Evolutionary conservation across 1,284 basidiomycete genomes (phyloP), one percentile per base, ranked within the genome.

Genomic region (Bjerkandera adusta): DNA sequence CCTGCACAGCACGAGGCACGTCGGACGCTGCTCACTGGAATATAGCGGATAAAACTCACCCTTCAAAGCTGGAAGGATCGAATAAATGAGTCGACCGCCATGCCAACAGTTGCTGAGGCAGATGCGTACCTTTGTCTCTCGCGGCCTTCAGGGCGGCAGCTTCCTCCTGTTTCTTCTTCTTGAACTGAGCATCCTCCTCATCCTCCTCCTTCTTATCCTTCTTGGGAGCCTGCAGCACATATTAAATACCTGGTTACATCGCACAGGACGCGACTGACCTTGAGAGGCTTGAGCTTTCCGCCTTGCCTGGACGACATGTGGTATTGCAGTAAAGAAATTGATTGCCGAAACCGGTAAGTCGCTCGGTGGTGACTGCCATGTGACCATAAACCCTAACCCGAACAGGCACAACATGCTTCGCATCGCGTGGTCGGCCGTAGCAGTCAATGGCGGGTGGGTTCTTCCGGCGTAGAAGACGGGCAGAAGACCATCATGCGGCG

Each of bases 261-360:
- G 12, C n/a, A 33, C 15, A 30, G 25, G 2, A 18, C 11, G 5
- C 16, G 11, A 16, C 10, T 29, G 7, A 76, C 82, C 79, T 85
- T 84, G 39, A 84, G 68, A 48, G 88, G 88, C 75, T 90, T 90
- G 43, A 83, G 62, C 68, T 90, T 90, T 61, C 87, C 87, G 52
- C 85, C 88, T 72, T 88, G 83, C 69, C 87, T 77, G 61, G 75
- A 70, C 36, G 84, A 76, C 85, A 89, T 88, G 52, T 32, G 39
- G 22, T 38, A 34, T 27, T 24, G 40, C 26, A 36, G 26, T 26
- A 20, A 30, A 16, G 35, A 42, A 27, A 35, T 21, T n/a, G 22
- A 27, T 10, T 15, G n/a, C n/a, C 38, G 22, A 38, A 35, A 41
- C 12, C 30, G 11, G 41, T 34, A 43, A 34, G 16, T 30, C 22